These are phyloP conservation scores for Globisporangium echinulatum DNA, from an alignment of 352 stramenopile genomes.

Conservation along the genomic window DNA sequence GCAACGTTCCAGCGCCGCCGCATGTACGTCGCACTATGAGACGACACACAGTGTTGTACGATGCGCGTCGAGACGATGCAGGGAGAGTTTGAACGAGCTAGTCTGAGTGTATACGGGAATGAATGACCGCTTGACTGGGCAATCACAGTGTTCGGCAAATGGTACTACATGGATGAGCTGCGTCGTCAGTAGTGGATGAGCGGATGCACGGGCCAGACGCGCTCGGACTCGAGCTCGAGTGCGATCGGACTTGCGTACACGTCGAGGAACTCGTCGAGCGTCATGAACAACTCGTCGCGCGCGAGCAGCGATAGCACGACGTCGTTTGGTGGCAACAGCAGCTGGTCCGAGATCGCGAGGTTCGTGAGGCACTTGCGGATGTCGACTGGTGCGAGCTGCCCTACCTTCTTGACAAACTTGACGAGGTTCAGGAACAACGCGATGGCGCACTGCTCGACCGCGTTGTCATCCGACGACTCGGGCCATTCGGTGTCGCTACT, in stretches of 20 bases:
- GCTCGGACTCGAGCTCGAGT: conserved; percentile 59
- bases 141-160: too few species aligned
- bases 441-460: conserved; percentile 29
- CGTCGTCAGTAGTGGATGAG: conserved; percentile 49
- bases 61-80: background rate
- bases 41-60: background rate
- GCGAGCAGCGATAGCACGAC: conserved; percentile 45
- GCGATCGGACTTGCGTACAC: conserved; percentile 33
- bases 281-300: conserved; percentile 54
- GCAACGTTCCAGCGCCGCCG: conserved; percentile 14
- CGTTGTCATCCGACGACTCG: conserved; percentile 38
- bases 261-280: conserved; percentile 43
- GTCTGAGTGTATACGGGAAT: too few species aligned
- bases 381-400: conserved; percentile 35
- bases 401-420: conserved; percentile 60
- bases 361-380: conserved; percentile 55
- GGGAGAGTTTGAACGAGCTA: too few species aligned
- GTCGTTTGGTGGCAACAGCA: conserved; percentile 47
- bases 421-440: conserved; percentile 49
- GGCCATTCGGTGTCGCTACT: conserved; percentile 13
- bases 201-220: conserved; percentile 67
- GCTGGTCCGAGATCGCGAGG: conserved; percentile 58
- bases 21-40: conserved; percentile 14
- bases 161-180: too few species aligned
- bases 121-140: too few species aligned